These are phyloP conservation scores for Neofusicoccum ribis DNA, from an alignment of 2,329 filamentous ascomycete species.

Conservation along the genomic window DNA sequence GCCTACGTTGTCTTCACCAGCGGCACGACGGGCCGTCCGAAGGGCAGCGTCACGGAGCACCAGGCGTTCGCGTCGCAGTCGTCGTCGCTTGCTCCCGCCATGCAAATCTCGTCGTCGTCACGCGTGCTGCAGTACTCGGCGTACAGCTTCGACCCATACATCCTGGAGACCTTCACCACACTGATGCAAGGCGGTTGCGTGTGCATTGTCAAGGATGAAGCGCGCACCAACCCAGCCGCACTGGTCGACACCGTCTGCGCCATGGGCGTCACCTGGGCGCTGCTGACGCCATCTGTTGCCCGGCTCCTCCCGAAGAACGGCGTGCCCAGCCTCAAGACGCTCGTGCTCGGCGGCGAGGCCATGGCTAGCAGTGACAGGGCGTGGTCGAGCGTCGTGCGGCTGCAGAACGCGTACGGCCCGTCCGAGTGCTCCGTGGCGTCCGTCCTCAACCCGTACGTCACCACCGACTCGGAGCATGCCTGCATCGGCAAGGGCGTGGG, in stretches of 20 bases:
- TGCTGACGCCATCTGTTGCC: constrained; percentile 40
- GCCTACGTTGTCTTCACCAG: constrained; percentile 35
- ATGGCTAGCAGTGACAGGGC: constrained; percentile 17
- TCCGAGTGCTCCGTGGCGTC: neutral
- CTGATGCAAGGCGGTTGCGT: constrained; percentile 41
- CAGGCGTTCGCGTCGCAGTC: constrained; percentile 30
- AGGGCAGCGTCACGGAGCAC: constrained; percentile 35
- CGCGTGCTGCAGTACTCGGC: constrained; percentile 19
- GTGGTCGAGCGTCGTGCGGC: constrained; percentile 20
- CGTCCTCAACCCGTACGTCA: constrained; percentile 23
- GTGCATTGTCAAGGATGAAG: constrained; percentile 40
- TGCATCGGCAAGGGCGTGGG: neutral
- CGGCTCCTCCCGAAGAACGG: constrained; percentile 39
- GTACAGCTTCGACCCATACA: constrained; percentile 34
- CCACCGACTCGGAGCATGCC: neutral
- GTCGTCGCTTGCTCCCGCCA: neutral
- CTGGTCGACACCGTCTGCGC: constrained; percentile 39
- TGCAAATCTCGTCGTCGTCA: constrained; percentile 22
- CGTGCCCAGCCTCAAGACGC: constrained; percentile 38
- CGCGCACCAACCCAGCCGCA: constrained; percentile 47
- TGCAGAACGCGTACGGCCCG: constrained; percentile 2
- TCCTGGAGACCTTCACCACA: constrained; percentile 36
- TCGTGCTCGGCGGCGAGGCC: constrained; percentile 36
- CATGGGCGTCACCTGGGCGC: constrained; percentile 28
- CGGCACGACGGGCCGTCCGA: constrained; percentile 38